phyloP scores from a whole-genome alignment of 1,139 yeast genomes.

The Candida freyschussii region DNA sequence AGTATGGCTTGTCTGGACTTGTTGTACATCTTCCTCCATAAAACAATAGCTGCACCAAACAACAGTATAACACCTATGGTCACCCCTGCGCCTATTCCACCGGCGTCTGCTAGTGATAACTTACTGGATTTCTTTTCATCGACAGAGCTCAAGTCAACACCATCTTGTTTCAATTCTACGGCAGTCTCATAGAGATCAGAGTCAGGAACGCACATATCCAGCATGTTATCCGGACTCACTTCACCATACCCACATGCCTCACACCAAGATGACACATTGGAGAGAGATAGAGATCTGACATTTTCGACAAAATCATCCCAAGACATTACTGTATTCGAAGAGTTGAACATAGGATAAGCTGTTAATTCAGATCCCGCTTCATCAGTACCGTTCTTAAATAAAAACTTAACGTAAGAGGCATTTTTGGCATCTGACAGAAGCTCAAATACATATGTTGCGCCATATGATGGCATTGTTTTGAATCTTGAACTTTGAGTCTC shows the following conservation, averaged over 20 bases:
- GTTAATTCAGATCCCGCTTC: slow-evolving; percentile 26
- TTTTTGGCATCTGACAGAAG: slow-evolving; percentile 27
- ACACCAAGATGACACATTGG: slow-evolving; percentile 35
- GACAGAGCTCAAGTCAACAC: slow-evolving; percentile 24
- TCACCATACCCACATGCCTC: slow-evolving; percentile 28
- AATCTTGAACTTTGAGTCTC: slow-evolving; percentile 31
- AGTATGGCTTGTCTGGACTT: slow-evolving; percentile 1
- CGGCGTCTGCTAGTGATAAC: slow-evolving; percentile 38
- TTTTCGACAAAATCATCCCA: slow-evolving; percentile 32
- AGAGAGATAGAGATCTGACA: slow-evolving; percentile 27
- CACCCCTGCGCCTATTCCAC: slow-evolving; percentile 48
- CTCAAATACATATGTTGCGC: slow-evolving; percentile 38
- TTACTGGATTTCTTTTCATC: slow-evolving; percentile 5
- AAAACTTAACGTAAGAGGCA: slow-evolving; percentile 34
- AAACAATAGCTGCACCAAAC: slow-evolving; percentile 12
- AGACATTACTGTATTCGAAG: slow-evolving; percentile 26
- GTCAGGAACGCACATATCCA: slow-evolving; percentile 32
- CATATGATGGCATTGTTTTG: slow-evolving; percentile 41
- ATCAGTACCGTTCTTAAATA: slow-evolving; percentile 39
- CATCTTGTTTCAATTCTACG: slow-evolving; percentile 25
- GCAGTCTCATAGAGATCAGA: slow-evolving; percentile 28
- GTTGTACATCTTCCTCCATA: slow-evolving; percentile 2
- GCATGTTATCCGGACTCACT: slow-evolving; percentile 16
- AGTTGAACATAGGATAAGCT: slow-evolving; percentile 34
- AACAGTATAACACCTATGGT: slow-evolving; percentile 36